Percentiles rank a stretch among this genome's conserved stretches.
Conservation (phyloP, 2,329 filamentous ascomycete species). For the Alternaria burnsii region DNA sequence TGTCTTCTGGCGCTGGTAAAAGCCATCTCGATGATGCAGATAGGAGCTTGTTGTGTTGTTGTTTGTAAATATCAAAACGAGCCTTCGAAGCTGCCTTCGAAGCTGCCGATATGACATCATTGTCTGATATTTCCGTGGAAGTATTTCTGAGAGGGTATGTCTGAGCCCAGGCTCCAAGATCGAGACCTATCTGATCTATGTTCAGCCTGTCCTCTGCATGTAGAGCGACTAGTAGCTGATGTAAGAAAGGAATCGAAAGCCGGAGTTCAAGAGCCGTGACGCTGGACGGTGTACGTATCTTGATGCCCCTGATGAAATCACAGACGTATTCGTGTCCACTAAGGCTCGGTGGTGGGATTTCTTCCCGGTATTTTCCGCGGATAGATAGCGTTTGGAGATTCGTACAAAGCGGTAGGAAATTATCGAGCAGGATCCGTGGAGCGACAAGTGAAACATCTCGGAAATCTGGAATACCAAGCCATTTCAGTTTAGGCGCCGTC, state of each 20-base stretch:
- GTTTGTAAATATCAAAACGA: slow-evolving; percentile 12
- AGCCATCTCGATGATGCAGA: slow-evolving; percentile 12
- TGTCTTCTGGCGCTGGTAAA: slow-evolving; percentile 1
- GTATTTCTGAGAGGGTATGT: slow-evolving; percentile 19
- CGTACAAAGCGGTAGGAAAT: slow-evolving; percentile 15
- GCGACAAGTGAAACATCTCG: neutral
- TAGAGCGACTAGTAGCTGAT: slow-evolving; percentile 20
- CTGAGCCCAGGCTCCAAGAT: slow-evolving; percentile 41
- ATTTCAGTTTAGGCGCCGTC: slow-evolving; percentile 15
- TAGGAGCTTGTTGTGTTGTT: slow-evolving; percentile 8
- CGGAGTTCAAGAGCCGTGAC: slow-evolving; percentile 32
- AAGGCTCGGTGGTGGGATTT: slow-evolving; percentile 5
- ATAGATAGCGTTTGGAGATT: slow-evolving; percentile 32
- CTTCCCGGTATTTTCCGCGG: slow-evolving; percentile 20
- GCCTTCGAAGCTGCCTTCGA: slow-evolving; percentile 3
- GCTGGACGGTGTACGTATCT: slow-evolving; percentile 7
- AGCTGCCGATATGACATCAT: slow-evolving; percentile 7
- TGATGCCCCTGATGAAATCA: slow-evolving; percentile 10
- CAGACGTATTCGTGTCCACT: slow-evolving; percentile 12
- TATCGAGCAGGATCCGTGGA: neutral
- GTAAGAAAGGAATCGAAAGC: slow-evolving; percentile 25
- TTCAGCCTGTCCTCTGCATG: neutral
- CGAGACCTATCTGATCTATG: slow-evolving; percentile 32
- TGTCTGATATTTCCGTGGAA: neutral
- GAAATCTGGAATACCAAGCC: slow-evolving; percentile 32